Conservation (phyloP, 148 eudicot genomes). For the Rhododendron henanense region DNA sequence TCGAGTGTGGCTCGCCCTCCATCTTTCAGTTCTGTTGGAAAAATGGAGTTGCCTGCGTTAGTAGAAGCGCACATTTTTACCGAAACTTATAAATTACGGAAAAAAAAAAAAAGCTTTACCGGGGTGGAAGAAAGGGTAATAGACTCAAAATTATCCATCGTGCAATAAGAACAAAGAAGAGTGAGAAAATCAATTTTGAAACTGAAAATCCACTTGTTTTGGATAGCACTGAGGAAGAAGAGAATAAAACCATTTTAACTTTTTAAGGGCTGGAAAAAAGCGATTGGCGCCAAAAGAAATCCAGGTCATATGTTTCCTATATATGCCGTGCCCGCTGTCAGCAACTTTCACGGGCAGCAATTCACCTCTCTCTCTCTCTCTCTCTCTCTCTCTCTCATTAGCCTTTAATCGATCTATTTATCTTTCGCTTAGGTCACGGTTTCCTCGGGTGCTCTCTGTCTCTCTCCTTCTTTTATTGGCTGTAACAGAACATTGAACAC, state of each 20-base stretch:
- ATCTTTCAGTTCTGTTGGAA: background rate
- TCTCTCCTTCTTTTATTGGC: background rate
- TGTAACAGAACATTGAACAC: slow-evolving; percentile 18
- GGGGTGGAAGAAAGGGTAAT: background rate
- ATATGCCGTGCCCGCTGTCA: slow-evolving; percentile 14
- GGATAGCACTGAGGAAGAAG: background rate
- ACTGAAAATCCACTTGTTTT: background rate
- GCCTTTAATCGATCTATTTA: background rate
- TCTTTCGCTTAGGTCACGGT: slow-evolving; percentile 24
- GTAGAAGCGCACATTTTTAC: too few species aligned
- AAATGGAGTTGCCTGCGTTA: too few species aligned
- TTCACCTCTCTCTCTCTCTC: background rate
- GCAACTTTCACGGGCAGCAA: slow-evolving; percentile 15
- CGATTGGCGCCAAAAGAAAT: slow-evolving; percentile 7
- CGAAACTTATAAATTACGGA: too few species aligned
- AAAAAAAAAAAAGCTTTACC: too few species aligned
- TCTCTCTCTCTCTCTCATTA: background rate
- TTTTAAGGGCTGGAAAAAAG: slow-evolving; percentile 16
- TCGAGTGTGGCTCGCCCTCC: background rate
- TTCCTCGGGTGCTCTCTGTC: slow-evolving; percentile 31
- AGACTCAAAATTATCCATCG: background rate
- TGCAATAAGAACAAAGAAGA: background rate
- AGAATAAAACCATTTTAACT: background rate
- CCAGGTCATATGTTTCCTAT: background rate
- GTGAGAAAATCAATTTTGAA: too few species aligned